Percentiles rank a stretch among this genome's conserved stretches.
phyloP scores from a whole-genome alignment of 441 rosid species.

The Sinapis alba region DNA sequence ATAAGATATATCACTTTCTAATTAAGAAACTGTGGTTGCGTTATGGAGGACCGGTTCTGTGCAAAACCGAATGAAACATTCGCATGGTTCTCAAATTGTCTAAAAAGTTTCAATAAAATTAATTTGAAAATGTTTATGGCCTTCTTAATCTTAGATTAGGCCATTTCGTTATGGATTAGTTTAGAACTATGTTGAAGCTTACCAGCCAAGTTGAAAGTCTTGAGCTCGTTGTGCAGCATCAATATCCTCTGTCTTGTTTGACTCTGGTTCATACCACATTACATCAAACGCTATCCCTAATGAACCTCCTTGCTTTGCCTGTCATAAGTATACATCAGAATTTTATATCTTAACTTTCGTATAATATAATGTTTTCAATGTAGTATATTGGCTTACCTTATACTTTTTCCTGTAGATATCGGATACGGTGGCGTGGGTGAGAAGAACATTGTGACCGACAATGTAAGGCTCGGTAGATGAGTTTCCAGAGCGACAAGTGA shows the following conservation, averaged over 20 bases:
- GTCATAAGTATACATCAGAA: slow-evolving; percentile 10
- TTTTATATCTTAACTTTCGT: not conserved
- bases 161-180: not conserved
- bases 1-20: not conserved
- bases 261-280: slow-evolving; percentile 63
- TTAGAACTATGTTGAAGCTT: slow-evolving; percentile 1
- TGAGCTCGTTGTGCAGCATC: slow-evolving; percentile 79
- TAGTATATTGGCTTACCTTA: slow-evolving; percentile 41
- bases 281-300: slow-evolving; percentile 67
- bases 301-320: slow-evolving; percentile 65
- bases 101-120: no score
- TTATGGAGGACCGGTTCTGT: not conserved
- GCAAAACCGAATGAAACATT: no score
- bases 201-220: slow-evolving; percentile 92
- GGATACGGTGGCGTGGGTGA: slow-evolving; percentile 55
- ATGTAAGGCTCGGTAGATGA: slow-evolving; percentile 78
- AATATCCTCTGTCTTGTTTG: slow-evolving; percentile 52
- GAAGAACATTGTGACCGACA: slow-evolving; percentile 64
- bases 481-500: slow-evolving; percentile 58
- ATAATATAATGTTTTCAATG: not conserved
- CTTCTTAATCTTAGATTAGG: no score
- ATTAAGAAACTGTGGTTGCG: not conserved
- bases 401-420: slow-evolving; percentile 58
- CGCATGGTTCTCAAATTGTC: no score
- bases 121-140: no score